Evolutionary conservation across 768 basidiomycete species (phyloP), one percentile per base, ranked within the genome.

Genomic region (Fistulinella prunicolor): DNA sequence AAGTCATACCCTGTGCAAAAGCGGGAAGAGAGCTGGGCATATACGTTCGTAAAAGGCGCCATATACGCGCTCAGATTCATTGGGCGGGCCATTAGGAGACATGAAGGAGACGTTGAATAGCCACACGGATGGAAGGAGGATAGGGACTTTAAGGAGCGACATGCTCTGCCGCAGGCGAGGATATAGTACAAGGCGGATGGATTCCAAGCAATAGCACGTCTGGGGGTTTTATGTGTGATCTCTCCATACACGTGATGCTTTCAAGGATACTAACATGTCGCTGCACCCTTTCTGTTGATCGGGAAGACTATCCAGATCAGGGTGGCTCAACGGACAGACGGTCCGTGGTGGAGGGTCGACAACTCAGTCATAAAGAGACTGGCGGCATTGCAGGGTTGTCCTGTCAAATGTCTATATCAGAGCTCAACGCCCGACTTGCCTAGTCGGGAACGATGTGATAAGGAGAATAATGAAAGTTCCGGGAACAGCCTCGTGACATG

Each of bases 71-170:
- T 64, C 65, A 6, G 61, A 59, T 24, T 39, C 14, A 13, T 55
- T 41, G 1, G 63, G 63, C 34, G 60, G 44, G 2, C 54, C 9
- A 30, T 24, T 57, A 1, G 63, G 63, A 8, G 63, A 44, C 22
- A 38, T 60, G 24, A 59, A 67, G 8, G 63, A 50, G 32, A 47
- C 21, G 26, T 67, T 67, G 50, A 64, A 64, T 34, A 67, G 51
- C 57, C 58, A 53, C 9, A 62, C 19, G n/a, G 63, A 62, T 3
- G 59, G 47, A 14, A 62, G 32, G 34, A 64, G 65, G 14, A 67
- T 51, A 14, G 51, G 24, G 16, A 47, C 17, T 38, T 65, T 64
- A 39, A 48, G 30, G 21, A 59, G 29, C 2, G 50, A 45, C 63
- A 67, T 67, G 39, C 21, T 38, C 10, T 23, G 7, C n/a, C 13